Conservation (phyloP, 2,329 filamentous ascomycete species). For the Macrophomina phaseolina region DNA sequence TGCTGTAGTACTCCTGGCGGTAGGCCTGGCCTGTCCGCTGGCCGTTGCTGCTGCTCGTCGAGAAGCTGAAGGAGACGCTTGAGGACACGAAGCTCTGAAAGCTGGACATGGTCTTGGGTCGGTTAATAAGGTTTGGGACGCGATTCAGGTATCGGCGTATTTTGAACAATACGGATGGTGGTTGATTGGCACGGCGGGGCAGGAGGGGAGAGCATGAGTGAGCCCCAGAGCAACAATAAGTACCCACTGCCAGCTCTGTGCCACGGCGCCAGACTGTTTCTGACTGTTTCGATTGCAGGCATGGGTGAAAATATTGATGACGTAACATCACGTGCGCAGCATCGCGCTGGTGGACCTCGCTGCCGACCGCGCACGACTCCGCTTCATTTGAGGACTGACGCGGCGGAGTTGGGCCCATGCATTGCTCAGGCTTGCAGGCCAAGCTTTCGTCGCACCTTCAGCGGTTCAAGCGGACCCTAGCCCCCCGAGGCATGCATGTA, state of each 20-base stretch:
- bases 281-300: neutral
- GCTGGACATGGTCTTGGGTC: slow-evolving; percentile 10
- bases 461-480: neutral
- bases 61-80: slow-evolving; percentile 29
- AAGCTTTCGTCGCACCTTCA: neutral
- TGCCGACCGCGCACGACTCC: neutral
- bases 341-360: neutral
- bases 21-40: slow-evolving; percentile 34
- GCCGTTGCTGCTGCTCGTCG: slow-evolving; percentile 31
- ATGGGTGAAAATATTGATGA: neutral
- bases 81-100: slow-evolving; percentile 8
- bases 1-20: slow-evolving; percentile 34
- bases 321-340: neutral
- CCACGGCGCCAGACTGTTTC: neutral
- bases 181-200: neutral
- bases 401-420: neutral
- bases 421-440: neutral
- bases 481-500: neutral
- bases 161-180: neutral
- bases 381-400: neutral
- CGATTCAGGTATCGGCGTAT: neutral
- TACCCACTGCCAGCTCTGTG: neutral
- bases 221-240: neutral
- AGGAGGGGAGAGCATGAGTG: neutral
- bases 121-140: neutral